Conservation (phyloP, 805 yeast species). For the Yarrowia porcina region DNA sequence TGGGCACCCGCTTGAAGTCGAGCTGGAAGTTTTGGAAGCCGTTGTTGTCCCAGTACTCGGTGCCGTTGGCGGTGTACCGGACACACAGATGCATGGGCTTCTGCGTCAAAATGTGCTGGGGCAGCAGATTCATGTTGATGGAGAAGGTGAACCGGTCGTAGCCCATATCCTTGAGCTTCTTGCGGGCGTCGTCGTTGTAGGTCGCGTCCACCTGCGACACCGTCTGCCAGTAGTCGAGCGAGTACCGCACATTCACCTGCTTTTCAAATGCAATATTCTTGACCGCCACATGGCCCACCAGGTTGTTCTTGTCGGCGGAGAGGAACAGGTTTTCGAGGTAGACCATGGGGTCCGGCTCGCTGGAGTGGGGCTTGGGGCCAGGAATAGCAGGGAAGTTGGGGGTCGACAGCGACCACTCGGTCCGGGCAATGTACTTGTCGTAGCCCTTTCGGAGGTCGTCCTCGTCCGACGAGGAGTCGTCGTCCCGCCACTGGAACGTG, state of each 20-base stretch:
- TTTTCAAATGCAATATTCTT: slow-evolving; percentile 70
- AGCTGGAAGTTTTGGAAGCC: slow-evolving; percentile 55
- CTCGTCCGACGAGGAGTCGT: slow-evolving; percentile 34
- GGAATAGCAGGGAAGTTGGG: slow-evolving; percentile 37
- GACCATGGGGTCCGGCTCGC: slow-evolving; percentile 42
- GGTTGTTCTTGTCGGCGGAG: slow-evolving; percentile 52
- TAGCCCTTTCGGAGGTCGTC: slow-evolving; percentile 31
- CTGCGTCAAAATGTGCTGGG: slow-evolving; percentile 34
- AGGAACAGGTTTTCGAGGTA: slow-evolving; percentile 65
- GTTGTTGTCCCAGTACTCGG: slow-evolving; percentile 80
- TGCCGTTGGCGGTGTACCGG: slow-evolving; percentile 47
- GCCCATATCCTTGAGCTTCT: slow-evolving; percentile 33
- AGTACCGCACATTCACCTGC: slow-evolving; percentile 64
- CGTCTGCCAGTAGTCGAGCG: slow-evolving; percentile 76
- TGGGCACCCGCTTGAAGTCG: slow-evolving; percentile 38
- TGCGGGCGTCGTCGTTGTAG: slow-evolving; percentile 52
- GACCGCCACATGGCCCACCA: slow-evolving; percentile 76
- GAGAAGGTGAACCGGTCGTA: slow-evolving; percentile 68
- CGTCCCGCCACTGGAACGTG: slow-evolving; percentile 33
- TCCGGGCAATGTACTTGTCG: slow-evolving; percentile 30
- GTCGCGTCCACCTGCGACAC: slow-evolving; percentile 63
- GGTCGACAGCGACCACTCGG: slow-evolving; percentile 36
- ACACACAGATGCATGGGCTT: slow-evolving; percentile 53
- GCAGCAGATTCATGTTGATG: slow-evolving; percentile 43
- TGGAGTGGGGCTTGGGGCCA: slow-evolving; percentile 24